Base-by-base conservation (phyloP, 2,329 filamentous ascomycete genomes). In the Westerdykella sp. region DNA sequence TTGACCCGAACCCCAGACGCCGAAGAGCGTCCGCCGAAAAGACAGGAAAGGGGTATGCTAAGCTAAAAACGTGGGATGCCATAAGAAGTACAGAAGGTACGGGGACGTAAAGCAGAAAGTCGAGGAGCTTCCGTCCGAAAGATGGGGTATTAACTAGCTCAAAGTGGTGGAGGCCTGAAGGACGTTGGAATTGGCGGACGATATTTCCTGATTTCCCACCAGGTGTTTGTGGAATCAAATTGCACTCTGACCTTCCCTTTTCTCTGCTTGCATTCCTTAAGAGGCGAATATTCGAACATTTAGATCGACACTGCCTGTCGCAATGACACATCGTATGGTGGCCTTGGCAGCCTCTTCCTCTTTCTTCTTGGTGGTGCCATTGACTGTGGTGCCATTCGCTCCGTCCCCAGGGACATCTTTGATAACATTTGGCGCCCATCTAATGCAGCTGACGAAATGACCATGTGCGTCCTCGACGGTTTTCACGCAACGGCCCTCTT, bases 401-500 rank as follows among this genome's bases (percentile, higher is more conserved):
- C 67, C 66, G 34, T 67, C 66, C 7, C 63, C 68, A 39, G 62
- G 60, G 1, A 62, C 70, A 46, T 85, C 80, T 56, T 84, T 87
- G 47, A 79, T 72, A 18, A 87, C 73, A 32, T 80, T 80, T 0
- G 90, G 90, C 2, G 89, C 91, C 90, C 91, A 97, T 48, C 88
- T 73, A 57, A 96, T 74, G 60, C 86, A 91, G 47, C 80, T 89
- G 39, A 96, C 80, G 58, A 97, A 96, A 61, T 89, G 88, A 4
- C 78, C 81, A 62, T 95, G 89, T 0, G 81, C 82, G 49, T 88
- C 86, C 31, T 77, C 75, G 13, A 97, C 71, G 1, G 81, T 83
- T 67, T 91, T 91, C 53, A 95, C 88, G 56, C 88, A 91, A 59
- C 89, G 90, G 34, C 87, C 87, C 64, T 95, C 89, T 63, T 97